phyloP scores from a whole-genome alignment of 352 stramenopile genomes.

The Globisporangium nodosum region DNA sequence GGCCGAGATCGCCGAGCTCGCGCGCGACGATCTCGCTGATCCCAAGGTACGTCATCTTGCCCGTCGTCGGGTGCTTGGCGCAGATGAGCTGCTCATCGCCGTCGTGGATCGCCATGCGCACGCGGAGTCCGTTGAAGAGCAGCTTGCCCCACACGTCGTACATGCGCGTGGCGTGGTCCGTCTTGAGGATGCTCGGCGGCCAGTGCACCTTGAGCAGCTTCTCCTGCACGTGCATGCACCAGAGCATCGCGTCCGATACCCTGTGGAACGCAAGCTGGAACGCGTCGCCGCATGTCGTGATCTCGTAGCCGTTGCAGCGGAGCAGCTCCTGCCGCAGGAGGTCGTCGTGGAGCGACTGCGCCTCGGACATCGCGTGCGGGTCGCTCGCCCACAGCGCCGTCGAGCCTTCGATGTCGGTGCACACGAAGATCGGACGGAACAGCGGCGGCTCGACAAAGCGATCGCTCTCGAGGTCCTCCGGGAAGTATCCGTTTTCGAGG shows the following conservation, averaged over 20 bases:
- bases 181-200: slow-evolving; percentile 41
- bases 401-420: slow-evolving; percentile 77
- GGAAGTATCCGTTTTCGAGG: slow-evolving; percentile 54
- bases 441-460: slow-evolving; percentile 42
- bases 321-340: slow-evolving; percentile 49
- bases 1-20: slow-evolving; percentile 59
- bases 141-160: slow-evolving; percentile 52
- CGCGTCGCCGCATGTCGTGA: slow-evolving; percentile 69
- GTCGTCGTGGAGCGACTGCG: slow-evolving; percentile 70
- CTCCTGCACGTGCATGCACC: slow-evolving; percentile 58
- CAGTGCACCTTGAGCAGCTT: slow-evolving; percentile 56
- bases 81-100: slow-evolving; percentile 56
- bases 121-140: slow-evolving; percentile 63
- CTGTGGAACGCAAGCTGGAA: slow-evolving; percentile 79
- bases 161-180: slow-evolving; percentile 30
- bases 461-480: slow-evolving; percentile 27
- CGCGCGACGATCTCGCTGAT: slow-evolving; percentile 60
- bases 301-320: slow-evolving; percentile 68
- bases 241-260: slow-evolving; percentile 57
- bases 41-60: slow-evolving; percentile 74
- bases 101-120: slow-evolving; percentile 78
- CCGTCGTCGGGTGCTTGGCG: slow-evolving; percentile 63
- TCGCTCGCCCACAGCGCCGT: slow-evolving; percentile 56
- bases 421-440: slow-evolving; percentile 65
- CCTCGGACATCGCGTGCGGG: slow-evolving; percentile 47